Base-by-base conservation (phyloP, 73 alveolate genomes). In the Blepharisma stoltei region DNA sequence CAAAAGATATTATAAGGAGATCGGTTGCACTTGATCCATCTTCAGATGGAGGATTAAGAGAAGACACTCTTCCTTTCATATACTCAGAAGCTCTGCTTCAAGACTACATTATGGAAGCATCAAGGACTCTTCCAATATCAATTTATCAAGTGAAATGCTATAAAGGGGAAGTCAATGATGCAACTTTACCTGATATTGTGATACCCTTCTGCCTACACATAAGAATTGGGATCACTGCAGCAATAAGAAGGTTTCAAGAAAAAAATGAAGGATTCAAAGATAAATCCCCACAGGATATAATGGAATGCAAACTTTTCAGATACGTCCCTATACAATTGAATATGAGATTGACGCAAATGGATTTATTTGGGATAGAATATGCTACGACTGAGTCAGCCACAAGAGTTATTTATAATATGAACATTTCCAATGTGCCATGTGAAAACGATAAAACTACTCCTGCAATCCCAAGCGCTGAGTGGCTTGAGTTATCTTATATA, bases 391-490 rank as follows among this genome's bases (percentile, higher is more conserved):
- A 60, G 23, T n/a, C n/a, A 25, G 73, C 23, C 38, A 60, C 46
- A 9, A 60, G 23, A 60, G 23, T 14, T 1, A 25, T 60, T 60
- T 60, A 60, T 25, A 60, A 38, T 25, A 8, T 60, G 46, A 60
- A n/a, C 14, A 14, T 60, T 14, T n/a, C 73, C 2, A 60, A 60
- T 25, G 73, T 60, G 37, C 73, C 73, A 60, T 9, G 73, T 2
- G 73, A 60, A 60, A 20, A 9, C 46, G 73, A 60, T 25, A 60
- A 25, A 60, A 38, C 46, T 14, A 60, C 23, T n/a, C 37, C 14
- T 1, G 73, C 73, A 60, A 60, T 60, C 18, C 73, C 73, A 20
- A n/a, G 23, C 2, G 73, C 73, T 60, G 73, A 60, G 46, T 60
- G 73, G 73, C 38, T 60, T 25, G 73, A 60, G 5, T 25, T 60